Base-by-base conservation (phyloP, 2,329 filamentous ascomycete genomes). In the Trichoderma sp. region DNA sequence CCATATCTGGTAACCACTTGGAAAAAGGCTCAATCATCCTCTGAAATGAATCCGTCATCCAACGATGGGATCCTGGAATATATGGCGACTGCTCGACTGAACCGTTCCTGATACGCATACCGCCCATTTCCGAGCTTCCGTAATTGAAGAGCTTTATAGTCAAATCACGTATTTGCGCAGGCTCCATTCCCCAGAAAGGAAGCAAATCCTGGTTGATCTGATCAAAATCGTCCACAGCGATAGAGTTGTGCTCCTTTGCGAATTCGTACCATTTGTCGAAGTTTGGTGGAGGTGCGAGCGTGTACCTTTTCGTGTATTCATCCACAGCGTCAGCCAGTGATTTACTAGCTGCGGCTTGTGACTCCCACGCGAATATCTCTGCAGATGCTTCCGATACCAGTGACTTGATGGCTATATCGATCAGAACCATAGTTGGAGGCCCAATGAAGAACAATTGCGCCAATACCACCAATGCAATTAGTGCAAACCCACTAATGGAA, bases 221-320 rank as follows among this genome's bases (percentile, higher is more conserved):
- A 75, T 93, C 91, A 75, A 92, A 96, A 77, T 92, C 90, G 76
- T 96, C 93, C 68, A 94, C 88, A 71, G 95, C 83, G 70, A 88
- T 85, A 0, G 93, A 92, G 28, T 86, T 79, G 58, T 81, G 81
- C 13, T 86, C 83, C 72, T 85, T 87, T 7, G 93, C 92, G 77
- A 92, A 94, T 39, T 91, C 86, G 77, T 90, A 95, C 93, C 93
- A 96, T 74, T 89, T 89, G 77, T 95, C 92, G 75, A 95, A 96
- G 73, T 92, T 87, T 3, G 90, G 91, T 13, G 93, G 93, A 17
- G 93, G 93, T 15, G 93, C 86, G 11, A 88, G 87, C 76, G 92
- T 73, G 72, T 86, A 80, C 6, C 84, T 81, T 34, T 81, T 79
- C 11, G 77, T 79, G 73, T 86, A 86, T 74, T 85, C 83, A 3